Evolutionary conservation across 1,139 yeast species (phyloP), one percentile per base, ranked within the genome.

Genomic region (Tardiomyces blankii): DNA sequence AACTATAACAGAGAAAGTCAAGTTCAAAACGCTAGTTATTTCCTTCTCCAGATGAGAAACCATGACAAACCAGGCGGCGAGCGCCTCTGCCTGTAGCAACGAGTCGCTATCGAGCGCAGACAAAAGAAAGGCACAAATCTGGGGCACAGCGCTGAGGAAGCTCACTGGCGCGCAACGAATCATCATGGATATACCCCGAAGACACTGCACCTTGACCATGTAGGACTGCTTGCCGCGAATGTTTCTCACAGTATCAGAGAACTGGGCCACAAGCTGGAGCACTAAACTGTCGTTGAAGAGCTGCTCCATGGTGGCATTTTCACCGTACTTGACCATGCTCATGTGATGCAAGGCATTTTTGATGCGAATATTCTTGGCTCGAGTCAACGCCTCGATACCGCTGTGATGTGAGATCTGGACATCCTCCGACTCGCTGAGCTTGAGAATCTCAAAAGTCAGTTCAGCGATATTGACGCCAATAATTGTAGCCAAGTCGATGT

Each of bases 51-150:
- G 71, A 21, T 82, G 62, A 13, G 68, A 19, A 77, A 77, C 48
- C 83, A 69, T 21, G 65, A 69, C 54, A 68, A 44, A 69, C 82
- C 96, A 82, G 46, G 94, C 82, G 41, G 72, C 68, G 45, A 91
- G 66, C 0, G 93, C 79, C 35, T 75, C 74, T 18, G 68, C 68
- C 51, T 82, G 82, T 23, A 88, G 72, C 28, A 77, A 79, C 0
- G 73, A 65, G 19, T 74, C 35, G 35, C 35, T 74, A 39, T 82
- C 89, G 30, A 89, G 64, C 0, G 93, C 82, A 0, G 91, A 79
- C 58, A 88, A 96, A 18, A 93, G 66, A 55, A 95, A 84, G 1
- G 95, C 83, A 48, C 88, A 82, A 4, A 93, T 75, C 59, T 91
- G 98, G 0, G 96, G 95, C 33, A 89, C 67, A 0, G 94, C 91